These are phyloP conservation scores for Camelina laxa DNA, from an alignment of 345 rosid genomes.

Conservation along the genomic window DNA sequence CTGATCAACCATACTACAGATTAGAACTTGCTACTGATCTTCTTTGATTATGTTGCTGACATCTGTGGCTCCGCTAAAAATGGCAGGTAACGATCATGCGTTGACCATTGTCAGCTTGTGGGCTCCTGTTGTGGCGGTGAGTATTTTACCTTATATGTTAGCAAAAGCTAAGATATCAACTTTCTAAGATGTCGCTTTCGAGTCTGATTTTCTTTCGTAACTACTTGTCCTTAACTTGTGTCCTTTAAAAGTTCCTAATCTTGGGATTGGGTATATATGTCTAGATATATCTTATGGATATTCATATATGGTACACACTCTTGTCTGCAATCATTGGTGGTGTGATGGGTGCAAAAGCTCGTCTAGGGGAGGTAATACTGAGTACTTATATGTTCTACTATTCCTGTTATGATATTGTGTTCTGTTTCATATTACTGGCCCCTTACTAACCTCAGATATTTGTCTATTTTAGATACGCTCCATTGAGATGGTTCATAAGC, in stretches of 20 bases:
- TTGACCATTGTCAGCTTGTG: slow-evolving; percentile 86
- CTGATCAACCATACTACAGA: slow-evolving; percentile 24
- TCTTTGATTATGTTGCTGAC: slow-evolving; percentile 29
- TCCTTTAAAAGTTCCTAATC: slow-evolving; percentile 20
- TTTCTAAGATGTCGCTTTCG: slow-evolving; percentile 25
- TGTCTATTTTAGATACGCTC: slow-evolving; percentile 72
- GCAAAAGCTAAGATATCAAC: not conserved
- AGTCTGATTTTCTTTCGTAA: slow-evolving; percentile 18
- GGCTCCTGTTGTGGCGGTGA: slow-evolving; percentile 98
- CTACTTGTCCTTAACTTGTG: slow-evolving; percentile 19
- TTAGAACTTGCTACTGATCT: slow-evolving; percentile 21
- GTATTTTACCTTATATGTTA: slow-evolving; percentile 40
- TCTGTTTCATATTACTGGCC: slow-evolving; percentile 26
- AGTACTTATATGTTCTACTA: slow-evolving; percentile 22
- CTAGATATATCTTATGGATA: slow-evolving; percentile 96
- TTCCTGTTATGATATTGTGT: not conserved
- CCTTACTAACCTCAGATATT: slow-evolving; percentile 24
- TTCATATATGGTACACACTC: slow-evolving; percentile 92
- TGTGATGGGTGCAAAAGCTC: slow-evolving; percentile 97
- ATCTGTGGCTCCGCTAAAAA: slow-evolving; percentile 35
- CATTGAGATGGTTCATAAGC: slow-evolving; percentile 94
- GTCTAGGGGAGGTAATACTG: slow-evolving; percentile 87
- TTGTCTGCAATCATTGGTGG: slow-evolving; percentile 96
- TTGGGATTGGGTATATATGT: slow-evolving; percentile 18
- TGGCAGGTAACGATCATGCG: slow-evolving; percentile 79